These are phyloP conservation scores for Carex cristatella DNA, from an alignment of 176 grass and related monocot genomes.

Conservation along the genomic window DNA sequence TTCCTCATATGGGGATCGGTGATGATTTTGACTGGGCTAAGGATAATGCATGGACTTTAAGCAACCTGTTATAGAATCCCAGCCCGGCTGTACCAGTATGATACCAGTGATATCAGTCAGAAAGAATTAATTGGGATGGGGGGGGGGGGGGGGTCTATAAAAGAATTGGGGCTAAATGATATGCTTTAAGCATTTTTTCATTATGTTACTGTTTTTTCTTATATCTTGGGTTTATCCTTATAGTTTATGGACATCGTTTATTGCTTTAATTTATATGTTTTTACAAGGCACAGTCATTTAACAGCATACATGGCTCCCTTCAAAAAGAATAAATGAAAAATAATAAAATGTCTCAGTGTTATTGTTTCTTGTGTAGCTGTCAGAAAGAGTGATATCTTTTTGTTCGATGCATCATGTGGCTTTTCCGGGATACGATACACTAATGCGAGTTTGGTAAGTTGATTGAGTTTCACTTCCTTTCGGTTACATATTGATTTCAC, in stretches of 20 bases:
- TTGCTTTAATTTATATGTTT: background rate
- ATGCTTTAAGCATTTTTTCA: constrained; percentile 21
- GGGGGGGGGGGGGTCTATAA: background rate
- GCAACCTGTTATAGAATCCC: background rate
- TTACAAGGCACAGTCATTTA: background rate
- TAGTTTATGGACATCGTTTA: background rate
- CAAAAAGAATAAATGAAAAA: background rate
- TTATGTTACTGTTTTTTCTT: background rate
- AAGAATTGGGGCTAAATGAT: background rate
- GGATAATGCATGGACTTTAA: background rate
- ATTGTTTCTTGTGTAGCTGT: constrained; percentile 50
- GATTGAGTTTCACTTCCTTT: constrained; percentile 11
- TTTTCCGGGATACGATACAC: constrained; percentile 67
- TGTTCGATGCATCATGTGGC: constrained; percentile 57
- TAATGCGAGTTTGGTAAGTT: constrained; percentile 77
- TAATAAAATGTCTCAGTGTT: constrained; percentile 22
- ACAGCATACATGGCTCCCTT: background rate
- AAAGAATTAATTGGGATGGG: too few relatives aligned
- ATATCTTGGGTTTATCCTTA: background rate
- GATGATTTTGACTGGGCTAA: background rate
- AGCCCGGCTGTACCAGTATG: background rate
- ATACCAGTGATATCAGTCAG: background rate
- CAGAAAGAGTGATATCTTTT: constrained; percentile 60
- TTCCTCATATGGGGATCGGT: background rate
- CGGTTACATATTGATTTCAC: background rate